Evolutionary conservation across 495 filamentous ascomycete genomes (phyloP).

Genomic region (Lichenothelia convexa): DNA sequence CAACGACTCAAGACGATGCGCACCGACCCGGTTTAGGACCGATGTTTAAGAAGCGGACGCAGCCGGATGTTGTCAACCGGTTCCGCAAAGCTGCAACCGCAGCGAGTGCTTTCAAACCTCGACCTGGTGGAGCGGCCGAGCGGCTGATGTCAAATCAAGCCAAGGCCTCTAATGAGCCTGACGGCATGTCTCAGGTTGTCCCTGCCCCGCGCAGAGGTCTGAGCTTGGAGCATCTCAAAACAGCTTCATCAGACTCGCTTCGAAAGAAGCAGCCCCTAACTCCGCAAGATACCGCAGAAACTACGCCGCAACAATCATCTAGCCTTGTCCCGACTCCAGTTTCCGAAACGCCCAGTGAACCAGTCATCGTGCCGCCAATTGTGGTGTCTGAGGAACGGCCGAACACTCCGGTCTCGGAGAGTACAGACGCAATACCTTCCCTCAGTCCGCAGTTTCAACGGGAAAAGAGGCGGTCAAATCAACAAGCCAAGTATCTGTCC

Average conservation of each 20-base stretch:
- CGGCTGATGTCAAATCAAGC: slow-evolving; percentile 44
- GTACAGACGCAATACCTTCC: background rate
- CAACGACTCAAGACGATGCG: slow-evolving; percentile 17
- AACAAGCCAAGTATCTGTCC: slow-evolving; percentile 62
- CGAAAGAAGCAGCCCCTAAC: background rate
- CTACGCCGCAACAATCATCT: slow-evolving; percentile 16
- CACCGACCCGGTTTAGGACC: slow-evolving; percentile 68
- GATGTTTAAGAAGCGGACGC: slow-evolving; percentile 70
- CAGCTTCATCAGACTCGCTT: slow-evolving; percentile 3
- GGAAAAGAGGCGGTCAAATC: slow-evolving; percentile 47
- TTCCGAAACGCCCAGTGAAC: slow-evolving; percentile 15
- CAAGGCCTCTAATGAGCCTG: slow-evolving; percentile 31
- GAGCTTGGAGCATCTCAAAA: slow-evolving; percentile 15
- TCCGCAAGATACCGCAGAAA: slow-evolving; percentile 5
- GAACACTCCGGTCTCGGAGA: background rate
- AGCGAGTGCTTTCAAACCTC: slow-evolving; percentile 68
- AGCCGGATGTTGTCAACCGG: slow-evolving; percentile 51
- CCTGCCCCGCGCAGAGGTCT: too few relatives aligned
- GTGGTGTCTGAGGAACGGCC: background rate
- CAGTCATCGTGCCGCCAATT: background rate
- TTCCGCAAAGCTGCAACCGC: slow-evolving; percentile 72
- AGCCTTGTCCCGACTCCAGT: slow-evolving; percentile 17
- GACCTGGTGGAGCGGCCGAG: slow-evolving; percentile 64
- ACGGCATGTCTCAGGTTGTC: slow-evolving; percentile 76
- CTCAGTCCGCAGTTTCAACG: slow-evolving; percentile 22